A percentile compares a stretch with the other conserved stretches of the same genome.
Evolutionary conservation across 345 rosid species (phyloP).

Genomic region (Anacardium occidentale): DNA sequence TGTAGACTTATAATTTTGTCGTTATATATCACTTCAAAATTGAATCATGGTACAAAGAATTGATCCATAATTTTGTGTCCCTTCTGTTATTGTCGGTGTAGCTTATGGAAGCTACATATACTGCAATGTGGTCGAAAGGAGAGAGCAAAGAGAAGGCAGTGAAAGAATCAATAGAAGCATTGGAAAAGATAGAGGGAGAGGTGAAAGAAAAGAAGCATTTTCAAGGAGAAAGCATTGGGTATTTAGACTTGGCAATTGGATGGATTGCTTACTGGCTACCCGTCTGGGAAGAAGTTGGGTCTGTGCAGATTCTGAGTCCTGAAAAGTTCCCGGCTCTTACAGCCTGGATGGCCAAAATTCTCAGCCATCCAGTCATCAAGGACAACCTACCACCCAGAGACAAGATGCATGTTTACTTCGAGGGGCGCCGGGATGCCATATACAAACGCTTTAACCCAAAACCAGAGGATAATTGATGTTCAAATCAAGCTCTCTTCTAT

Average conservation of each 20-base stretch:
- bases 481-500: background rate
- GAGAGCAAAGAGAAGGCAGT: conserved; percentile 24
- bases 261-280: conserved; percentile 37
- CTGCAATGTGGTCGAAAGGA: conserved; percentile 18
- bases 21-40: background rate
- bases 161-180: conserved; percentile 12
- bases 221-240: conserved; percentile 39
- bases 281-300: conserved; percentile 33
- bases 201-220: conserved; percentile 27
- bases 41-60: background rate
- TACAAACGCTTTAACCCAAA: background rate
- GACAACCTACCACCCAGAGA: conserved; percentile 32
- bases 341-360: conserved; percentile 29
- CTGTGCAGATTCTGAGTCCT: conserved; percentile 17
- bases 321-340: conserved; percentile 25
- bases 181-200: conserved; percentile 32
- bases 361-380: conserved; percentile 26
- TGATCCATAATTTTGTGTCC: background rate
- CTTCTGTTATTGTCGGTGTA: background rate
- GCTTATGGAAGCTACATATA: conserved; percentile 8
- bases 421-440: conserved; percentile 7
- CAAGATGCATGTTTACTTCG: conserved; percentile 24
- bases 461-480: background rate
- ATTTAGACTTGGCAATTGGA: conserved; percentile 30
- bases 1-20: too few species aligned